Evolutionary conservation across 169 alveolate species (phyloP).

Genomic region (Miamiensis avidus): DNA sequence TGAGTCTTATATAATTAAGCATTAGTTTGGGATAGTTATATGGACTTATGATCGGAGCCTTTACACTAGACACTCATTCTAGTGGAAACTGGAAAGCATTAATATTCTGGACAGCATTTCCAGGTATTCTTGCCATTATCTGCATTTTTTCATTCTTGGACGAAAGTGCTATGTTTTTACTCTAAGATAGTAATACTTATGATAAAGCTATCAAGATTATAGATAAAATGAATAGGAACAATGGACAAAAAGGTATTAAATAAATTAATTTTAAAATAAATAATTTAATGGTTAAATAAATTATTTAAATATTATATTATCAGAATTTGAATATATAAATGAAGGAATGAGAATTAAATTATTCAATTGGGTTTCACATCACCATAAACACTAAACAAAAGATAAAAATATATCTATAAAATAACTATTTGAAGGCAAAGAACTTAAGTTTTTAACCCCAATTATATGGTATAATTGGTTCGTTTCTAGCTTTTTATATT

Average conservation of each 20-base stretch:
- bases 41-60: constrained; percentile 37
- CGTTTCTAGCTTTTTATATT: constrained; percentile 29
- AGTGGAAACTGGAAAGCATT: constrained; percentile 44
- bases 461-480: constrained; percentile 48
- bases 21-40: constrained; percentile 35
- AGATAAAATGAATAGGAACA: constrained; percentile 16
- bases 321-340: too few relatives aligned
- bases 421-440: constrained; percentile 25
- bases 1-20: constrained; percentile 39
- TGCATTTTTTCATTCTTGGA: constrained; percentile 10
- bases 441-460: constrained; percentile 10
- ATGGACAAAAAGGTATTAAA: constrained; percentile 7
- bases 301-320: constrained; percentile 13
- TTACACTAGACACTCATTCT: constrained; percentile 25
- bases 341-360: too few relatives aligned
- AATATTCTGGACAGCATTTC: constrained; percentile 34
- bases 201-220: constrained; percentile 30
- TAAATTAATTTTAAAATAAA: constrained; percentile 6
- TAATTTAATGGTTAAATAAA: constrained; percentile 1
- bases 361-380: too few relatives aligned
- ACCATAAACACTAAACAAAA: background rate
- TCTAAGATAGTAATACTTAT: constrained; percentile 10
- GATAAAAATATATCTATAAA: constrained; percentile 26
- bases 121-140: constrained; percentile 38
- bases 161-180: constrained; percentile 29